Evolutionary conservation across 2,329 filamentous ascomycete species (phyloP).

Genomic region (Amesomyces nigricolor): DNA sequence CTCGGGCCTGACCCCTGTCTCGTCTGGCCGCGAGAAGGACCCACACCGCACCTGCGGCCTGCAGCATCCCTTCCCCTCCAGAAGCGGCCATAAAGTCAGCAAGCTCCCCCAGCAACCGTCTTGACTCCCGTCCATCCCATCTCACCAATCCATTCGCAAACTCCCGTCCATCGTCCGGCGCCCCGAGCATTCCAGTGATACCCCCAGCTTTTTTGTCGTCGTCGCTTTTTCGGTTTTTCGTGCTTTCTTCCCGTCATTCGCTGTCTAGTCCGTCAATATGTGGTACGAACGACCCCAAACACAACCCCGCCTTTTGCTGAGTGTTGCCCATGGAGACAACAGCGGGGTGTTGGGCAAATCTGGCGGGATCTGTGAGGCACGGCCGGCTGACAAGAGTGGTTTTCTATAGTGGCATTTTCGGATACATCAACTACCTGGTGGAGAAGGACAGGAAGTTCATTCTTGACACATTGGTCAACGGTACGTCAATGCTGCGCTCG

Average conservation of each 20-base stretch:
- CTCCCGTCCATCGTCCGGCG: slow-evolving; percentile 9
- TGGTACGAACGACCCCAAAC: slow-evolving; percentile 28
- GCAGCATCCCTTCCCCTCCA: slow-evolving; percentile 21
- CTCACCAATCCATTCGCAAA: slow-evolving; percentile 12
- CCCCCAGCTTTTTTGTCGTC: slow-evolving; percentile 11
- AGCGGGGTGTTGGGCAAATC: background rate
- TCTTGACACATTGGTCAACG: slow-evolving; percentile 92
- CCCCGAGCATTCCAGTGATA: slow-evolving; percentile 18
- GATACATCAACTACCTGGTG: slow-evolving; percentile 98
- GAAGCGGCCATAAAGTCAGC: slow-evolving; percentile 23
- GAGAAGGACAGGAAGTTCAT: slow-evolving; percentile 98
- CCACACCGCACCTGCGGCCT: slow-evolving; percentile 19
- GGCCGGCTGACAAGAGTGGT: slow-evolving; percentile 26
- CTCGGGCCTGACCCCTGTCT: slow-evolving; percentile 18
- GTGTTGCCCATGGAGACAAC: background rate
- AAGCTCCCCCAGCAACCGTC: slow-evolving; percentile 20
- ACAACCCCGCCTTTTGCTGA: slow-evolving; percentile 15
- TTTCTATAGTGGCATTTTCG: slow-evolving; percentile 75
- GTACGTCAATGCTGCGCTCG: slow-evolving; percentile 45
- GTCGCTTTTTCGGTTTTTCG: slow-evolving; percentile 7
- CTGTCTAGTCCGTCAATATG: slow-evolving; percentile 31
- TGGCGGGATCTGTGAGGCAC: background rate
- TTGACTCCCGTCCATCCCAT: slow-evolving; percentile 15
- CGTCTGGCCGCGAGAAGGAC: slow-evolving; percentile 9
- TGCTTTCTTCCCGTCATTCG: slow-evolving; percentile 18